Evolutionary conservation across 768 basidiomycete species (phyloP).

Genomic region (Rhizopogon vesiculosus): DNA sequence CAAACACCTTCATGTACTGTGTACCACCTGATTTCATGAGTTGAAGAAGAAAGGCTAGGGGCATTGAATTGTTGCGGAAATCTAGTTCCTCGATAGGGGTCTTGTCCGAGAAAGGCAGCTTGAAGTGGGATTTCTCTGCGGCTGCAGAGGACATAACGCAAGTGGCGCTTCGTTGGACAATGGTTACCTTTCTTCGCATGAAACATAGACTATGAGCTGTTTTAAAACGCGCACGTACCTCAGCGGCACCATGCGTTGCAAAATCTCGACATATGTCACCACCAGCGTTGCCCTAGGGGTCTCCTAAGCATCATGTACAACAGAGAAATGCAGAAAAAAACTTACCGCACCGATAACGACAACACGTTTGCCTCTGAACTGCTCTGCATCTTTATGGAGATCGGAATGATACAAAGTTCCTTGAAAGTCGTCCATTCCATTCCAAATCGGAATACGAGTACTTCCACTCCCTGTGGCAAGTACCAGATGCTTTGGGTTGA

Average conservation of each 20-base stretch:
- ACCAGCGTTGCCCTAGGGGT: not conserved
- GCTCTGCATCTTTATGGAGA: conserved; percentile 37
- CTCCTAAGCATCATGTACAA: not conserved
- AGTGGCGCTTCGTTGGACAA: not conserved
- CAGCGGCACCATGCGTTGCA: not conserved
- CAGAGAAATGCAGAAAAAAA: not conserved
- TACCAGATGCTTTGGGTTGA: not conserved
- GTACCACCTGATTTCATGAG: not conserved
- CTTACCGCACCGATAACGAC: conserved; percentile 45
- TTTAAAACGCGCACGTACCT: not conserved
- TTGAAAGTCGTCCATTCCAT: conserved; percentile 41
- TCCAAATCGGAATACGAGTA: not conserved
- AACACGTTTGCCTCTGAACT: conserved; percentile 52
- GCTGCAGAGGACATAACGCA: too few species aligned
- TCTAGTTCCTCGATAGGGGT: too few species aligned
- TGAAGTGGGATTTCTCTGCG: too few species aligned
- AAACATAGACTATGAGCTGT: not conserved
- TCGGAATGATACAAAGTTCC: conserved; percentile 48
- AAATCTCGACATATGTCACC: not conserved
- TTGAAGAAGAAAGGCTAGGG: not conserved
- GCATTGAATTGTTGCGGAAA: not conserved
- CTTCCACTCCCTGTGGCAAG: not conserved
- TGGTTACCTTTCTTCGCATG: not conserved
- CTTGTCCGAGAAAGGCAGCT: too few species aligned
- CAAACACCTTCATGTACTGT: not conserved